Evolutionary conservation across 2,329 filamentous ascomycete species (phyloP).

Genomic region (Ophiocordyceps unilateralis): DNA sequence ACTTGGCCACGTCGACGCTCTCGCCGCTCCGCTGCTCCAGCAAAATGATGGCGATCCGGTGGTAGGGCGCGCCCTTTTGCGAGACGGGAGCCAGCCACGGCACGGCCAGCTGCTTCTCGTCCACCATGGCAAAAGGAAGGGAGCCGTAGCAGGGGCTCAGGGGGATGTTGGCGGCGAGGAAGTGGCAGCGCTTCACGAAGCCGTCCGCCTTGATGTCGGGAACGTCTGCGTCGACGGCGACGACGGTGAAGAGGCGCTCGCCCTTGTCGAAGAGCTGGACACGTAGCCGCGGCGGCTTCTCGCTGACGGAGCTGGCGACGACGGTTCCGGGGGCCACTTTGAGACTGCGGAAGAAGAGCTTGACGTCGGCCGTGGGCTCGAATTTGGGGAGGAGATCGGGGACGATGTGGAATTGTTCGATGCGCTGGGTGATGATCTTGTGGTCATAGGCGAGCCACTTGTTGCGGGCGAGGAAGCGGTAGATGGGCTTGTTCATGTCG

Average conservation of each 20-base stretch:
- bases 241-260: conserved; percentile 66
- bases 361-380: conserved; percentile 62
- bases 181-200: conserved; percentile 75
- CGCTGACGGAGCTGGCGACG: conserved; percentile 57
- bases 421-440: conserved; percentile 65
- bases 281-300: conserved; percentile 55
- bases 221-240: conserved; percentile 79
- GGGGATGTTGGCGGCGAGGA: conserved; percentile 53
- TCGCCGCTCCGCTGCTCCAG: conserved; percentile 57
- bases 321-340: conserved; percentile 62
- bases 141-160: conserved; percentile 35
- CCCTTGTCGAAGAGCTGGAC: conserved; percentile 76
- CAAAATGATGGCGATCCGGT: conserved; percentile 70
- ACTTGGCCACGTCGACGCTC: conserved; percentile 35
- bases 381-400: conserved; percentile 76
- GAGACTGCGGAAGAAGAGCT: conserved; percentile 58
- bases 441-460: conserved; percentile 80
- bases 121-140: conserved; percentile 47
- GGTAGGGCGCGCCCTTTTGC: conserved; percentile 82
- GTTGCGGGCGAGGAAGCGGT: conserved; percentile 70
- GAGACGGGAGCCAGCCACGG: conserved; percentile 78
- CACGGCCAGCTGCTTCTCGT: conserved; percentile 47
- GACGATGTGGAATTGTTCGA: conserved; percentile 70
- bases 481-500: conserved; percentile 93
- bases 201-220: conserved; percentile 58